phyloP scores from a whole-genome alignment of 164 flowering plant genomes.

The Taxillus chinensis region DNA sequence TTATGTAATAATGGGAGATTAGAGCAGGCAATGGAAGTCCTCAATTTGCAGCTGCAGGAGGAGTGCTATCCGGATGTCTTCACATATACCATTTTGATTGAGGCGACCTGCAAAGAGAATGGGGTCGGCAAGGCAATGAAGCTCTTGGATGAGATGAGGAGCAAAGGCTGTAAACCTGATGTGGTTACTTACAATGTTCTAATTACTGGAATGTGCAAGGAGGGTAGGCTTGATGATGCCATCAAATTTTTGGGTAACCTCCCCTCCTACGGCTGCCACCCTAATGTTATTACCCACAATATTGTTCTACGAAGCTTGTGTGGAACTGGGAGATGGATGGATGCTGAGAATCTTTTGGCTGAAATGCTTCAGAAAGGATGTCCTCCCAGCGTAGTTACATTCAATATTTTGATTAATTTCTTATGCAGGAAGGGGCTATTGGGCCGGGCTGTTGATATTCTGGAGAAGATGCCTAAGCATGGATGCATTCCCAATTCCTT shows the following conservation, averaged over 20 bases:
- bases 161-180: constrained; percentile 79
- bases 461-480: constrained; percentile 79
- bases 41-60: constrained; percentile 42
- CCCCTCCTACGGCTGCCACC: constrained; percentile 68
- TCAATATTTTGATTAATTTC: constrained; percentile 76
- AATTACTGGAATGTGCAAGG: constrained; percentile 78
- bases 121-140: constrained; percentile 86
- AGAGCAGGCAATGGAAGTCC: constrained; percentile 68
- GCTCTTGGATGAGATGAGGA: constrained; percentile 84
- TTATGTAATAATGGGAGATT: constrained; percentile 62
- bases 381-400: constrained; percentile 81
- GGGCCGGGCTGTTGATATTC: constrained; percentile 65
- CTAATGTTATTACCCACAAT: constrained; percentile 79
- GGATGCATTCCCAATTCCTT: constrained; percentile 81
- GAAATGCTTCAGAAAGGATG: constrained; percentile 73
- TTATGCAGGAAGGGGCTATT: constrained; percentile 65
- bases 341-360: constrained; percentile 66
- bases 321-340: constrained; percentile 80
- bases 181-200: constrained; percentile 83
- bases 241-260: constrained; percentile 54
- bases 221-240: constrained; percentile 80
- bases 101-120: constrained; percentile 71
- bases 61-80: constrained; percentile 72
- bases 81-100: constrained; percentile 80
- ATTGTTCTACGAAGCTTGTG: constrained; percentile 79